Evolutionary conservation across 495 filamentous ascomycete genomes (phyloP), one percentile per base, ranked within the genome.

Genomic region (Pyrenula massariospora): DNA sequence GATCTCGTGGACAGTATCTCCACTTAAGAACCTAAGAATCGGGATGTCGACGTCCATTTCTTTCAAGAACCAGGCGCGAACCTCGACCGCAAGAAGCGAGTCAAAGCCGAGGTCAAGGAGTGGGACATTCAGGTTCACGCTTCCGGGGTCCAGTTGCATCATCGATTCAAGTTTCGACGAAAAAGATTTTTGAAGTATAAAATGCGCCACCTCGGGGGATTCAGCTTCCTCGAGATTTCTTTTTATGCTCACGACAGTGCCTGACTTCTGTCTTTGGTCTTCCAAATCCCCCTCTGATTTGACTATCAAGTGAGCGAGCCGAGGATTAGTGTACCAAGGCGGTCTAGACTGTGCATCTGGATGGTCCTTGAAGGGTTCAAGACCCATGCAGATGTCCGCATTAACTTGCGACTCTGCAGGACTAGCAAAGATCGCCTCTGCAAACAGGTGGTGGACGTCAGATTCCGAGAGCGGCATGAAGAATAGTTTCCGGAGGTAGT

Each of bases 1-100:
- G n/a, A n/a, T n/a, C n/a, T n/a, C n/a, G n/a, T n/a, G n/a, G n/a
- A n/a, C n/a, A n/a, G n/a, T n/a, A n/a, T n/a, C n/a, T n/a, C n/a
- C n/a, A n/a, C 55, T 50, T 22, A 57, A 59, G 0, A 55, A 3
- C 50, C 52, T 53, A 1, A 62, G 23, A 0, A 59, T 54, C 0
- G 60, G 53, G 0, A 62, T 36, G 25, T 62, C 61, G 11, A 60
- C 49, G 1, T 66, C 67, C 0, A 76, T 48, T 21, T 68, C 65
- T 62, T 73, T 73, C 52, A 67, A 65, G 23, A 73, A 65, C 77
- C 77, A 79, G 0, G 65, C 58, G 0, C 75, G 67, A 1, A 76
- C 61, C 22, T 76, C 74, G 2, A 77, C 71, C 1, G 77, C 75
- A 0, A 76, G 66, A n/a, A 79, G 66, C 5, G 72, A 75, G 58